Percentiles rank a stretch among this genome's conserved stretches.
Evolutionary conservation across 108 stramenopile genomes (phyloP).

Genomic region (Aurantiochytrium sp.): DNA sequence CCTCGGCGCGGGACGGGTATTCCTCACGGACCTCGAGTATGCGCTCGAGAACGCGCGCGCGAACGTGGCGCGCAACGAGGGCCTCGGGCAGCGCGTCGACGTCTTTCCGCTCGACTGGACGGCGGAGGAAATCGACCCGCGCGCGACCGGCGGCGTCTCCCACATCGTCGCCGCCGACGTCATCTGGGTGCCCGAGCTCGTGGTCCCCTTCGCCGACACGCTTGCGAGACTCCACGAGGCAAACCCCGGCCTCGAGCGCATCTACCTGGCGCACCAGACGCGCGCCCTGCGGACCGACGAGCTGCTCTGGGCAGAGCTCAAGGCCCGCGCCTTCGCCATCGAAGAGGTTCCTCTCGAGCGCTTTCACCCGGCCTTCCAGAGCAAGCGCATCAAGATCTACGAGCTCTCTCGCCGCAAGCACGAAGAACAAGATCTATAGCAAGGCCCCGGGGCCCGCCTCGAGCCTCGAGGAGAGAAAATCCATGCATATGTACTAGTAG

Average conservation of each 20-base stretch:
- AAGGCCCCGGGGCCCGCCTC: no score
- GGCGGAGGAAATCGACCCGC: neutral
- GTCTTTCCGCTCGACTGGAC: slow-evolving; percentile 13
- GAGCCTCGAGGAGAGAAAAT: no score
- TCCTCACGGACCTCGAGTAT: slow-evolving; percentile 20
- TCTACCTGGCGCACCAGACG: neutral
- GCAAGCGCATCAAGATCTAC: slow-evolving; percentile 1
- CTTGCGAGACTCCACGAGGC: neutral
- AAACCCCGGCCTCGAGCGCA: neutral
- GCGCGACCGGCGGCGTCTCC: neutral
- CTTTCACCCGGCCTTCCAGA: neutral
- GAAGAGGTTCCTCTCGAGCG: neutral
- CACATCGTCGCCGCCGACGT: slow-evolving; percentile 29
- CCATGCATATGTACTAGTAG: no score
- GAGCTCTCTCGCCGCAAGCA: neutral
- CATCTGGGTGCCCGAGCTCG: slow-evolving; percentile 1
- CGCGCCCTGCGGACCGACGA: neutral
- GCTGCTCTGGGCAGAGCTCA: neutral
- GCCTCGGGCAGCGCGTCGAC: neutral
- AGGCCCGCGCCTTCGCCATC: neutral
- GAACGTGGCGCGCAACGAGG: neutral
- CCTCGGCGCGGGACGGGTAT: neutral
- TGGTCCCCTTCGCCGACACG: neutral
- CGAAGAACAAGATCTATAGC: neutral
- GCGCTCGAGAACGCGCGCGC: neutral